Base-by-base conservation (phyloP, 2,329 filamentous ascomycete genomes). In the Didymella glomerata region DNA sequence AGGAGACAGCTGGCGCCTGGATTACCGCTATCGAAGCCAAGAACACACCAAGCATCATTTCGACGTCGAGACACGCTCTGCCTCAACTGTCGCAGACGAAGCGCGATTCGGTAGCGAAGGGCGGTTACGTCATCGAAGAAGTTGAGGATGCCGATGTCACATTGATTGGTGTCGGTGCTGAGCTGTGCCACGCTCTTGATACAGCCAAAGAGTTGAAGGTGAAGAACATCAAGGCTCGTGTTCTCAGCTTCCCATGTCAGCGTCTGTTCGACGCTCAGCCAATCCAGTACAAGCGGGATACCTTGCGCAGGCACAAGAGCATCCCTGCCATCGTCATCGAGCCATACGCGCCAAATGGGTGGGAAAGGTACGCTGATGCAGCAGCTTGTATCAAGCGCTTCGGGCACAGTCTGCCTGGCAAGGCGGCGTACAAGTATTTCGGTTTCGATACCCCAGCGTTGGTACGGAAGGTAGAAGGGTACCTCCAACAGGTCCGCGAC, bases 341-440 rank as follows among this genome's bases (percentile, higher is more conserved):
- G 72, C 83, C 85, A 0, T 88, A 86, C 67, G 80, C 82, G 1
- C 78, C 81, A 1, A 83, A 84, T 58, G 84, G 85, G 0, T 88
- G 85, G 85, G 86, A 87, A 74, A 72, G 85, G 20, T 88, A 87
- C 65, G 85, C 85, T 0, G 82, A 86, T 69, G 85, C 85, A 0
- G 84, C 82, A 1, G 79, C 79, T 58, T 83, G 78, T 47, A 83
- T 87, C 80, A 78, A 79, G 44, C 76, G 77, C 0, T 88, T 87
- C 62, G 85, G 85, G 0, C 83, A 87, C 67, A 83, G 80, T 16
- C 68, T 87, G 44, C 85, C 85, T 0, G 82, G 84, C 0, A 81
- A 82, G 61, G 79, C 80, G 11, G 83, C 83, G 2, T 86, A 87
- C 68, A 80, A 82, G 63, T 82, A 82, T 53, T 87, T 87, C 67